A percentile compares a stretch with the other conserved stretches of the same genome.
These are phyloP conservation scores for Lactarius trivialis DNA, from an alignment of 768 basidiomycete genomes.

Conservation along the genomic window DNA sequence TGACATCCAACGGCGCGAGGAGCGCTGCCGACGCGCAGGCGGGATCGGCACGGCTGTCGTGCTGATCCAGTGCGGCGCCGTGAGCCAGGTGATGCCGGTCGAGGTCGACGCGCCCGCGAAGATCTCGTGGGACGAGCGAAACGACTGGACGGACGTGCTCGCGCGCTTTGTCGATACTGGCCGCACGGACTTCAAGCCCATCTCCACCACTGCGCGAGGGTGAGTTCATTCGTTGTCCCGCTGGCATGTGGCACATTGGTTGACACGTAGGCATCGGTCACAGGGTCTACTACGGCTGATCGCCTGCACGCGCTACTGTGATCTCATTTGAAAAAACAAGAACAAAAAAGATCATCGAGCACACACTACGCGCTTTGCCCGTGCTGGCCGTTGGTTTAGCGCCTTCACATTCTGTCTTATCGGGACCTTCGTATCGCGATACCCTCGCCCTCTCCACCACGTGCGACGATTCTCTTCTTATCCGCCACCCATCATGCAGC, in stretches of 20 bases:
- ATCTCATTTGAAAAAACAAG: constrained; percentile 5
- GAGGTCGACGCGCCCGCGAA: constrained; percentile 75
- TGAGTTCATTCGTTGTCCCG: constrained; percentile 35
- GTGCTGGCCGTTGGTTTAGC: constrained; percentile 15
- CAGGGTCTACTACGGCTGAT: constrained; percentile 23
- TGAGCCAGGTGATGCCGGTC: constrained; percentile 81
- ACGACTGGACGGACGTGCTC: constrained; percentile 67
- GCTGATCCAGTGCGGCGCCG: constrained; percentile 66
- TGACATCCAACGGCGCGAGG: constrained; percentile 75
- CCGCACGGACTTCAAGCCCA: constrained; percentile 74
- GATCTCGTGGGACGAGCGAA: constrained; percentile 68
- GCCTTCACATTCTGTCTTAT: constrained; percentile 1
- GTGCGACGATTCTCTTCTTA: neutral
- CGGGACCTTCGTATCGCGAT: constrained; percentile 5
- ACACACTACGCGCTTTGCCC: neutral
- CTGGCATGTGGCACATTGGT: neutral
- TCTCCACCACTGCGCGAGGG: constrained; percentile 71
- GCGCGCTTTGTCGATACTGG: constrained; percentile 66
- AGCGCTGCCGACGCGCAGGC: constrained; percentile 66
- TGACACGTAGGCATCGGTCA: neutral
- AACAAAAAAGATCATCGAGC: neutral
- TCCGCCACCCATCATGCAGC: neutral
- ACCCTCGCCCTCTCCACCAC: neutral
- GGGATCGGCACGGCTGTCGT: constrained; percentile 73
- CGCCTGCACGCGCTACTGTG: constrained; percentile 11